Conservation (phyloP, 352 stramenopile genomes). For the Globisporangium acanthophoron region DNA sequence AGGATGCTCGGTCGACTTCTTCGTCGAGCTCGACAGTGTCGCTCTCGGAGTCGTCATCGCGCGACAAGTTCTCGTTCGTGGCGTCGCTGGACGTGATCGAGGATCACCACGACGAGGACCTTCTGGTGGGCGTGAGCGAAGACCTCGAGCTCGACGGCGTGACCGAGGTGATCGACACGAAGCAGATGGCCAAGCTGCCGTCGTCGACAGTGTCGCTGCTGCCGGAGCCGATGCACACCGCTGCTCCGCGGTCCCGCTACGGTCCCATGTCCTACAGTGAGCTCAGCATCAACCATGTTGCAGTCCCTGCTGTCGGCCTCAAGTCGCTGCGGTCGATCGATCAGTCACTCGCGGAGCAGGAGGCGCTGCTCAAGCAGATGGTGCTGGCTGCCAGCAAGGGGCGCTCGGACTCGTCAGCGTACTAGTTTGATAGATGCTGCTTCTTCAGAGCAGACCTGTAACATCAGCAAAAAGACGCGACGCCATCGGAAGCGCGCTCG, state of each 20-base stretch:
- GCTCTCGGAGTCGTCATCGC: conserved; percentile 9
- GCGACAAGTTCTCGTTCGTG: conserved; percentile 36
- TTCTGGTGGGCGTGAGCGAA: conserved; percentile 18
- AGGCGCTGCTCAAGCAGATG: conserved; percentile 23
- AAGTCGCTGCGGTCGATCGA: conserved; percentile 16
- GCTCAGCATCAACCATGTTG: background rate
- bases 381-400: conserved; percentile 14
- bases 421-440: background rate
- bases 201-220: background rate
- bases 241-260: background rate
- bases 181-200: conserved; percentile 27
- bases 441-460: background rate
- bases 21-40: conserved; percentile 6
- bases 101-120: conserved; percentile 25
- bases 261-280: background rate
- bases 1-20: conserved; percentile 1
- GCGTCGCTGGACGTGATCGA: conserved; percentile 40
- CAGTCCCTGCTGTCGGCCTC: background rate
- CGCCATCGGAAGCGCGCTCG: background rate
- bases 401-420: conserved; percentile 4
- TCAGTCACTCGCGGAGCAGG: conserved; percentile 22
- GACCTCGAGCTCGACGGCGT: conserved; percentile 20
- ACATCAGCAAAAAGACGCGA: background rate
- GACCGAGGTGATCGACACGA: conserved; percentile 47
- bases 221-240: background rate